phyloP scores from a whole-genome alignment of 208 protist species.

The Leishmania major region DNA sequence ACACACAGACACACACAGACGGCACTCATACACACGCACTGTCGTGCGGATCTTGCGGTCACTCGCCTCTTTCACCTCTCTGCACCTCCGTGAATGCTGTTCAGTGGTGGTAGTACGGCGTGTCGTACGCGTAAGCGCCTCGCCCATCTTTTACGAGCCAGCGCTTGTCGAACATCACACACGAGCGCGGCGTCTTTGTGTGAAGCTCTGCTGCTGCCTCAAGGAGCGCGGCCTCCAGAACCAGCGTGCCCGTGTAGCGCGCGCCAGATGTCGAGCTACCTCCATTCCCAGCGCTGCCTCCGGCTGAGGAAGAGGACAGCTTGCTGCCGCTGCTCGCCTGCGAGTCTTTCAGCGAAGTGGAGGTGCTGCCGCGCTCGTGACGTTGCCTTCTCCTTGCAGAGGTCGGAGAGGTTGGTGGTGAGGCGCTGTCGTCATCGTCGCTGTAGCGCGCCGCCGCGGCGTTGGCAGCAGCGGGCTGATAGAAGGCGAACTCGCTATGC shows the following conservation, averaged over 20 bases:
- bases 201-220: constrained; percentile 10
- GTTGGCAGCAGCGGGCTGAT: constrained; percentile 6
- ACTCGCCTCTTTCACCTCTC: background rate
- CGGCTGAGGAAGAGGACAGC: background rate
- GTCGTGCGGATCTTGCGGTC: background rate
- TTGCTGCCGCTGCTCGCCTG: background rate
- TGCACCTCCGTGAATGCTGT: no score
- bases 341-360: background rate
- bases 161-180: constrained; percentile 21
- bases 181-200: constrained; percentile 1
- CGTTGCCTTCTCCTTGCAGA: background rate
- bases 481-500: constrained; percentile 37
- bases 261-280: background rate
- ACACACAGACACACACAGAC: background rate
- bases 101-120: constrained; percentile 30
- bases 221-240: constrained; percentile 17
- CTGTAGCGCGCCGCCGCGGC: background rate
- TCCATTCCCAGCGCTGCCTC: background rate
- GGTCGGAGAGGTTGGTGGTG: constrained; percentile 6
- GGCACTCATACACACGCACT: no score
- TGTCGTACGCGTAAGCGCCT: constrained; percentile 28
- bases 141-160: constrained; percentile 19
- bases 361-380: background rate
- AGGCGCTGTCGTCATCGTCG: background rate
- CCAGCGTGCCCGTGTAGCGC: constrained; percentile 21